Evolutionary conservation across 1,284 basidiomycete genomes (phyloP), one percentile per base, ranked within the genome.

Genomic region (Macrocystidia cucumis): DNA sequence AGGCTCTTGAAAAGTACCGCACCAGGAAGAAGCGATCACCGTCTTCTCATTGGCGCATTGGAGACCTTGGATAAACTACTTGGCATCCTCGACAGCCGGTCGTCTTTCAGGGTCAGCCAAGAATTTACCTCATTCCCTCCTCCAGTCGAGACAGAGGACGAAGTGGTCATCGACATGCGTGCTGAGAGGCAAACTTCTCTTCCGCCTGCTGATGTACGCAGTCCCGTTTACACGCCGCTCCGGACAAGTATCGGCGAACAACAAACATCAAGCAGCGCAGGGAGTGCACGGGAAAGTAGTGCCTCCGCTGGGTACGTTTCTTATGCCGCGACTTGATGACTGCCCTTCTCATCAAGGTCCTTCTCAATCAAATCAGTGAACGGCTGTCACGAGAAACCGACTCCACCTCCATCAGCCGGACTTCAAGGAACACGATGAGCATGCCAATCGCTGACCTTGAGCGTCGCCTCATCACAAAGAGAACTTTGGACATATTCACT

Each of bases 401-500:
- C 27, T 57, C 62, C 4, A 78, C 76, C 0, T 72, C 77, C 8
- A 55, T 69, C 21, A 72, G 69, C 39, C 63, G 66, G 22, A 60
- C 56, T 11, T 74, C 78, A 8, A 65, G 64, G 9, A 56, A 65
- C 16, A 67, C 68, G 1, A 54, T 74, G 43, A 59, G 65, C 4
- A 72, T 74, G 52, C 70, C 85, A 3, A 60, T 90, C 23, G 58
- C 72, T 14, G 85, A 91, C 48, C 72, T 99, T 14, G 95, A 98
- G 55, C 65, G 72, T 21, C 72, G 87, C 19, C 70, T 98, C 28
- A 75, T 83, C 35, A 83, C 90, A 0, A 74, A 84, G 29, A 69
- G 74, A 19, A 90, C 89, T 3, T 62, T 97, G 21, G 95, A 99
- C 57, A 82, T 99, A 30, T 99, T 99, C 56, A 89, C 90, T 1